These are phyloP conservation scores for Bretziella fagacearum DNA, from an alignment of 2,329 filamentous ascomycete species.

Conservation along the genomic window DNA sequence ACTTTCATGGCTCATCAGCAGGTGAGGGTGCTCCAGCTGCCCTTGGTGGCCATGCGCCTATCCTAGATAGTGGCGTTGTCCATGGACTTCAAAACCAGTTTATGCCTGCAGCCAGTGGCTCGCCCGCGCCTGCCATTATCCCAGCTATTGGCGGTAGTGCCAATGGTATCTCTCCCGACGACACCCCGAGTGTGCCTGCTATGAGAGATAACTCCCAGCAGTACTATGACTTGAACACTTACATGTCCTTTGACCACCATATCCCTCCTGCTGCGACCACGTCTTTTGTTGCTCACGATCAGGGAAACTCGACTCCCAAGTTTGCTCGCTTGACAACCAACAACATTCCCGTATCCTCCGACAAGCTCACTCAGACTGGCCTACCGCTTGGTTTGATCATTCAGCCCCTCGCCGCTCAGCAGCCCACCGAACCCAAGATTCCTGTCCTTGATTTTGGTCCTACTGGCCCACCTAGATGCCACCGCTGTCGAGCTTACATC, in stretches of 20 bases:
- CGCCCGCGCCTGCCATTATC: constrained; percentile 18
- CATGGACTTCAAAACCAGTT: constrained; percentile 21
- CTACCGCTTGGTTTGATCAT: constrained; percentile 75
- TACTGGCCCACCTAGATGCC: constrained; percentile 71
- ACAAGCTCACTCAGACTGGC: constrained; percentile 63
- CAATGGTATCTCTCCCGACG: constrained; percentile 64
- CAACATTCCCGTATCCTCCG: constrained; percentile 70
- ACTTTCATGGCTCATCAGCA: constrained; percentile 44
- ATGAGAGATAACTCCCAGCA: constrained; percentile 69
- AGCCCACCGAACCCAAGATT: constrained; percentile 70
- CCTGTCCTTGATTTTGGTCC: constrained; percentile 94
- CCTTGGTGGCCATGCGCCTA: constrained; percentile 23
- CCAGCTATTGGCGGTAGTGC: constrained; percentile 21
- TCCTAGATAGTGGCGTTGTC: constrained; percentile 6
- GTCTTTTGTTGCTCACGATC: constrained; percentile 85
- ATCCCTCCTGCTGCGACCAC: constrained; percentile 75
- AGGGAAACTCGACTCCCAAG: constrained; percentile 92
- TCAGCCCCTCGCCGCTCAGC: constrained; percentile 70
- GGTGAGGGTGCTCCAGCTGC: constrained; percentile 48
- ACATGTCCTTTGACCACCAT: constrained; percentile 90
- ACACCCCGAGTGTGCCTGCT: constrained; percentile 77
- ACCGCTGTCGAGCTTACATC: constrained; percentile 87
- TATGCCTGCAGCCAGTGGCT: constrained; percentile 27
- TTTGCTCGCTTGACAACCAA: constrained; percentile 83
- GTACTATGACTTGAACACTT: constrained; percentile 73